phyloP scores from a whole-genome alignment of 106 monocot species.

The Narthecium ossifragum region DNA sequence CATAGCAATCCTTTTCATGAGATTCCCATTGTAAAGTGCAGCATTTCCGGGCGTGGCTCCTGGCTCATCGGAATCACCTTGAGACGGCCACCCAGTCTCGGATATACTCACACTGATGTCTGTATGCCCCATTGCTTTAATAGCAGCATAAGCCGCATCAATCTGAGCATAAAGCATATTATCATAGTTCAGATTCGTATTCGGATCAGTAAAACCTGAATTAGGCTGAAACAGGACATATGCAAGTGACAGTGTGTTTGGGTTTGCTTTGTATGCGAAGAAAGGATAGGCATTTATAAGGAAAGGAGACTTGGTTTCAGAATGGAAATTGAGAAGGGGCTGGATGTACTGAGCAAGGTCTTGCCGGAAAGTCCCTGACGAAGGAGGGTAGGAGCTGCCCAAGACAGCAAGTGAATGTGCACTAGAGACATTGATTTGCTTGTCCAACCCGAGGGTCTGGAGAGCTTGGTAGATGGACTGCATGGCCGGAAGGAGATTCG shows the following conservation, averaged over 20 bases:
- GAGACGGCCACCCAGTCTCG: slow-evolving; percentile 74
- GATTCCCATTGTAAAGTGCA: slow-evolving; percentile 49
- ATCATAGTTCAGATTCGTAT: slow-evolving; percentile 50
- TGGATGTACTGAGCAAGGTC: slow-evolving; percentile 45
- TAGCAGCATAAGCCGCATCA: slow-evolving; percentile 51
- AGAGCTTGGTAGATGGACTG: slow-evolving; percentile 42
- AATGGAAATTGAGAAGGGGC: slow-evolving; percentile 39
- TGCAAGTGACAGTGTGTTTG: slow-evolving; percentile 25
- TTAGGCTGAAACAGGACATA: slow-evolving; percentile 57
- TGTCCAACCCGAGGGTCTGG: slow-evolving; percentile 21
- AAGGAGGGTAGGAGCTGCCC: slow-evolving; percentile 49
- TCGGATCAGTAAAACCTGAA: slow-evolving; percentile 36
- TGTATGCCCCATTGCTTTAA: slow-evolving; percentile 35
- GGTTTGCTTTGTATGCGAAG: slow-evolving; percentile 60
- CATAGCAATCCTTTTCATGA: slow-evolving; percentile 39
- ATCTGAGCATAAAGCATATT: slow-evolving; percentile 79
- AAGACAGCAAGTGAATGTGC: slow-evolving; percentile 43
- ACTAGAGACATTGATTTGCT: slow-evolving; percentile 38
- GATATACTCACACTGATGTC: slow-evolving; percentile 39
- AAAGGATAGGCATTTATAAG: slow-evolving; percentile 66
- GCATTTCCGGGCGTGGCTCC: slow-evolving; percentile 56
- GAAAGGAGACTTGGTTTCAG: slow-evolving; percentile 47
- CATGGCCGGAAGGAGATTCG: slow-evolving; percentile 61
- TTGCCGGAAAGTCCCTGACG: slow-evolving; percentile 36
- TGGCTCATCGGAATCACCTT: slow-evolving; percentile 52